phyloP scores from a whole-genome alignment of 2,329 filamentous ascomycete genomes.

The Diaporthe nobilis region DNA sequence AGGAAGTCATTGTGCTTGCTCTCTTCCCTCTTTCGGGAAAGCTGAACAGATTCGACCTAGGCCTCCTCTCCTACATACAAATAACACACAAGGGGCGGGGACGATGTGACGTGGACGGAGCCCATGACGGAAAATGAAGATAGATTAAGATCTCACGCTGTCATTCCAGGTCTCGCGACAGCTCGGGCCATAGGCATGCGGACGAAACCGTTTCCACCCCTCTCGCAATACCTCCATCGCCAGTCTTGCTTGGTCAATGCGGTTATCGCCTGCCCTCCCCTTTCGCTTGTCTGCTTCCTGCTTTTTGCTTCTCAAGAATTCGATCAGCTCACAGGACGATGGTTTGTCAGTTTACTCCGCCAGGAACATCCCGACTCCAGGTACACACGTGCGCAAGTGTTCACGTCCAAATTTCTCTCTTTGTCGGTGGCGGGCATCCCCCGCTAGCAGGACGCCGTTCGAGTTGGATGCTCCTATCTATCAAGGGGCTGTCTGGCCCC shows the following conservation, averaged over 20 bases:
- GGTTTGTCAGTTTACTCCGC: background rate
- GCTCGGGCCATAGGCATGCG: background rate
- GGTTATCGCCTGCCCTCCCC: too few species aligned
- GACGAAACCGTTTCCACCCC: background rate
- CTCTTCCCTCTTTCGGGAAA: background rate
- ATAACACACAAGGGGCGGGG: background rate
- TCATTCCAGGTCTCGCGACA: background rate
- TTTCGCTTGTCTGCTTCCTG: too few species aligned
- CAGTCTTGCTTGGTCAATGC: background rate
- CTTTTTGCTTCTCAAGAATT: background rate
- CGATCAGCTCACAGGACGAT: background rate
- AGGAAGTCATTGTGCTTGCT: background rate
- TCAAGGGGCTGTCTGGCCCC: background rate
- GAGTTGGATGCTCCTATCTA: slow-evolving; percentile 27
- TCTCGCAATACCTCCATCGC: background rate
- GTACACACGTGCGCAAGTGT: background rate
- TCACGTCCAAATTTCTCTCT: background rate
- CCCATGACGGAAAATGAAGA: background rate
- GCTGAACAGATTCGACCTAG: too few species aligned
- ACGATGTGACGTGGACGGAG: background rate
- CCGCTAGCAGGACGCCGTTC: slow-evolving; percentile 1
- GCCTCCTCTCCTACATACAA: background rate
- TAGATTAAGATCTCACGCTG: background rate
- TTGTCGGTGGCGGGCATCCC: slow-evolving; percentile 1
- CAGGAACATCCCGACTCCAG: background rate